These are phyloP conservation scores for Diaporthe citrichinensis DNA, from an alignment of 2,329 filamentous ascomycete species.

Conservation along the genomic window DNA sequence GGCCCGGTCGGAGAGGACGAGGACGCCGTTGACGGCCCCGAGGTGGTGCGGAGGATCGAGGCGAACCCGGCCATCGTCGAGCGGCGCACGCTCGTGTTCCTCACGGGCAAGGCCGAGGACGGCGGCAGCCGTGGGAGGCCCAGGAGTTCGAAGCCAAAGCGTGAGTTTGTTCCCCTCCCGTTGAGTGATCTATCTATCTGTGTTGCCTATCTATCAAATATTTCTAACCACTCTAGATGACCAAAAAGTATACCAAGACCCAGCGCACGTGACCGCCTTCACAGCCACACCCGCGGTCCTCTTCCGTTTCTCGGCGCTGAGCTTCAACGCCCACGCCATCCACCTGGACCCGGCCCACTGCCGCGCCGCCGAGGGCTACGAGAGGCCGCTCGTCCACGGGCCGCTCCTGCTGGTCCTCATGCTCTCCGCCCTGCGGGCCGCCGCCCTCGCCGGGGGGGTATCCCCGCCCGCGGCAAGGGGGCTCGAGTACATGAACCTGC, in stretches of 20 bases:
- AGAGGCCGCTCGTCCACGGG: slow-evolving; percentile 85
- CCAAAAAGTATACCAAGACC: slow-evolving; percentile 51
- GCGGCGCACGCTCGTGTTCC: slow-evolving; percentile 66
- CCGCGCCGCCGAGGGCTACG: slow-evolving; percentile 79
- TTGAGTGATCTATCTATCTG: neutral
- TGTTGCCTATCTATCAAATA: neutral
- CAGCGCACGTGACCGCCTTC: slow-evolving; percentile 59
- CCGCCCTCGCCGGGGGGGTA: slow-evolving; percentile 43
- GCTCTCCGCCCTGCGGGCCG: slow-evolving; percentile 72
- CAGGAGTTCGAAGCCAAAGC: neutral
- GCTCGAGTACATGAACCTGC: slow-evolving; percentile 85
- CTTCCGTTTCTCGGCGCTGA: slow-evolving; percentile 91
- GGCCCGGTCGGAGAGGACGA: slow-evolving; percentile 47
- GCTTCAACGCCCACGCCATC: slow-evolving; percentile 92
- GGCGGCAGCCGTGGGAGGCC: neutral
- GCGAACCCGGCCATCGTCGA: slow-evolving; percentile 57
- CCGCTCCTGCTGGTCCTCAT: slow-evolving; percentile 85
- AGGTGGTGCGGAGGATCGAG: slow-evolving; percentile 20
- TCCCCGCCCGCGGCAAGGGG: slow-evolving; percentile 56
- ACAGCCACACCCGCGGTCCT: slow-evolving; percentile 79
- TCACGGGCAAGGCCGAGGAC: slow-evolving; percentile 50
- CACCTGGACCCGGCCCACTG: slow-evolving; percentile 85
- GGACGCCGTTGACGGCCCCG: neutral
- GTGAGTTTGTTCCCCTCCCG: neutral
- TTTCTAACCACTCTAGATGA: neutral